These are phyloP conservation scores for Tephrocybe sp. DNA, from an alignment of 768 basidiomycete genomes.

Conservation along the genomic window DNA sequence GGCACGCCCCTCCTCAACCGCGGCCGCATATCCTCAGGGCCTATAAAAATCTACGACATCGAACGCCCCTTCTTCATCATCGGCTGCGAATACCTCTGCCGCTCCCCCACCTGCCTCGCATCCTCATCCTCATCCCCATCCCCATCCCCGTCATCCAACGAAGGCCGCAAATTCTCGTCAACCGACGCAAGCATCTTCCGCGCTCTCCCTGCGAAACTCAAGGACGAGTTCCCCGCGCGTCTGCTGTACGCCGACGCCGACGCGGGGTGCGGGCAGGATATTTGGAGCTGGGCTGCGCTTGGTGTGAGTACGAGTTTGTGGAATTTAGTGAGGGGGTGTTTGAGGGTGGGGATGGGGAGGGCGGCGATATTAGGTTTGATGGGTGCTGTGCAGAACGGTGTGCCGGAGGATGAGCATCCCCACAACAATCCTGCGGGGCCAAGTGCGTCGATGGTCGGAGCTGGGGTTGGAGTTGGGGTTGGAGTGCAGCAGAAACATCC, in stretches of 20 bases:
- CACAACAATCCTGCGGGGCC: conserved; percentile 1
- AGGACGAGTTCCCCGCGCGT: conserved; percentile 72
- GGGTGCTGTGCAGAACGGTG: conserved; percentile 53
- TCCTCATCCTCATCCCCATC: too few relatives aligned
- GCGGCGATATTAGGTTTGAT: conserved; percentile 61
- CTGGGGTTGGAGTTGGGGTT: conserved; percentile 29
- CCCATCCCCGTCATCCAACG: too few relatives aligned
- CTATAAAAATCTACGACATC: conserved; percentile 77
- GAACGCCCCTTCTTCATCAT: conserved; percentile 81
- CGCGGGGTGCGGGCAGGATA: conserved; percentile 51
- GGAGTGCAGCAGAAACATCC: conserved; percentile 24
- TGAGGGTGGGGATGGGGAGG: conserved; percentile 58
- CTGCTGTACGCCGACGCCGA: conserved; percentile 57
- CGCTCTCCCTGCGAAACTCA: conserved; percentile 62
- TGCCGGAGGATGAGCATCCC: conserved; percentile 33
- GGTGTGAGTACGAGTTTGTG: conserved; percentile 71
- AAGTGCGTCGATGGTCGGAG: background rate
- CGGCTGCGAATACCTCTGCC: conserved; percentile 78
- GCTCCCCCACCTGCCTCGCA: conserved; percentile 43
- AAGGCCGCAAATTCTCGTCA: conserved; percentile 67
- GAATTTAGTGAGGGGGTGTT: conserved; percentile 65
- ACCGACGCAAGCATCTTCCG: conserved; percentile 72
- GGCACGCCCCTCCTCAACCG: conserved; percentile 56
- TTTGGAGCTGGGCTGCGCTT: conserved; percentile 78
- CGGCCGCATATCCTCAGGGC: conserved; percentile 71